A percentile compares a stretch with the other conserved stretches of the same genome.
These are phyloP conservation scores for Pezicula carpinea DNA, from an alignment of 2,329 filamentous ascomycete genomes.

Conservation along the genomic window DNA sequence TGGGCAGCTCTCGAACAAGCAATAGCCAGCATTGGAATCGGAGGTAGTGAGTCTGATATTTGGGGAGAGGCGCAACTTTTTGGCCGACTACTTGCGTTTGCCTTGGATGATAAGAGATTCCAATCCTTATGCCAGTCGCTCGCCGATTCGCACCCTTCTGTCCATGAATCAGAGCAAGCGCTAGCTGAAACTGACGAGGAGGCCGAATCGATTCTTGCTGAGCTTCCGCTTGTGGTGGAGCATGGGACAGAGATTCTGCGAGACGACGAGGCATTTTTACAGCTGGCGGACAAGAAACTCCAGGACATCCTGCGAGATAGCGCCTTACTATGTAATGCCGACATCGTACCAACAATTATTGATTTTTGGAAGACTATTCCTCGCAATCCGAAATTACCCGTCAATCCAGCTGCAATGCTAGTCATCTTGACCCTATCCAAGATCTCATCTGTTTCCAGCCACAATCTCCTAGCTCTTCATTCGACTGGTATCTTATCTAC, in stretches of 20 bases:
- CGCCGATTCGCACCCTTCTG: conserved; percentile 28
- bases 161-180: conserved; percentile 3
- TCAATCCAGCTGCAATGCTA: conserved; percentile 54
- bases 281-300: conserved; percentile 33
- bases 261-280: conserved; percentile 20
- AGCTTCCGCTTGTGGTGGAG: not conserved
- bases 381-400: conserved; percentile 36
- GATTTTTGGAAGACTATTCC: conserved; percentile 61
- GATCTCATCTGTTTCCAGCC: conserved; percentile 59
- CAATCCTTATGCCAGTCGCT: conserved; percentile 60
- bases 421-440: conserved; percentile 43
- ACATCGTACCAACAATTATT: conserved; percentile 58
- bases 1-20: conserved; percentile 73
- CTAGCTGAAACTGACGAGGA: not conserved
- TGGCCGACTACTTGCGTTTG: conserved; percentile 76
- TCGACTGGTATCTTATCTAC: conserved; percentile 65
- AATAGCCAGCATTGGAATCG: conserved; percentile 62
- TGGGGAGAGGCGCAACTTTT: conserved; percentile 71
- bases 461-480: conserved; percentile 69
- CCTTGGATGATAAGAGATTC: conserved; percentile 71
- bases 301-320: conserved; percentile 45
- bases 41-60: conserved; percentile 61
- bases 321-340: conserved; percentile 53
- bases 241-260: not conserved
- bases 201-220: not conserved